Percentiles rank a stretch among this genome's conserved stretches.
Conservation (phyloP, 768 basidiomycete species). For the Leucocoprinus sp. region DNA sequence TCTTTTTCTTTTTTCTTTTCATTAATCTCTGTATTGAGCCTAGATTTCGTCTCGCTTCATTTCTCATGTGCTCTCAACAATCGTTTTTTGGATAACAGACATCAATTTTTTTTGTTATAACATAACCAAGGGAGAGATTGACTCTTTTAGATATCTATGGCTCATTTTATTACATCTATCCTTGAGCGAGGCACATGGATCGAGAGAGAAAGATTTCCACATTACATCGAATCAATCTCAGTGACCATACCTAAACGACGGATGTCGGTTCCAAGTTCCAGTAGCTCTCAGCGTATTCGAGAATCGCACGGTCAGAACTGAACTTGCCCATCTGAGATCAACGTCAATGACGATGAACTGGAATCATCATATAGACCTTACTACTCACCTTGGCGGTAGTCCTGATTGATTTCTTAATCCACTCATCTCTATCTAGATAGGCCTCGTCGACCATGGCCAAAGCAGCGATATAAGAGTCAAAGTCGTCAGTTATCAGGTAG, state of each 20-base stretch:
- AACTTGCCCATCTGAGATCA: constrained; percentile 98
- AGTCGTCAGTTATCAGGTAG: constrained; percentile 86
- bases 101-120: too few relatives aligned
- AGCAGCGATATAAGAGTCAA: constrained; percentile 79
- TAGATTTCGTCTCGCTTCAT: too few relatives aligned
- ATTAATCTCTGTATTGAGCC: too few relatives aligned
- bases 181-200: too few relatives aligned
- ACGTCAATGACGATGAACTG: constrained; percentile 1
- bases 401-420: constrained; percentile 86
- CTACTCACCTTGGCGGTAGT: constrained; percentile 63
- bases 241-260: constrained; percentile 13
- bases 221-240: too few relatives aligned
- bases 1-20: too few relatives aligned
- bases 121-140: too few relatives aligned
- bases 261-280: constrained; percentile 61
- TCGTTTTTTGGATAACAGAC: too few relatives aligned
- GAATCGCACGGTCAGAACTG: constrained; percentile 89
- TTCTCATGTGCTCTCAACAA: not conserved
- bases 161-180: not conserved
- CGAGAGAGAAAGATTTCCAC: too few relatives aligned
- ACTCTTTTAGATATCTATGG: not conserved
- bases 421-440: constrained; percentile 74
- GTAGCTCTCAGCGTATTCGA: constrained; percentile 85
- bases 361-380: not conserved
- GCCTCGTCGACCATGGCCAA: constrained; percentile 83